These are phyloP conservation scores for Jackrogersella multiformis DNA, from an alignment of 495 filamentous ascomycete genomes.

Conservation along the genomic window DNA sequence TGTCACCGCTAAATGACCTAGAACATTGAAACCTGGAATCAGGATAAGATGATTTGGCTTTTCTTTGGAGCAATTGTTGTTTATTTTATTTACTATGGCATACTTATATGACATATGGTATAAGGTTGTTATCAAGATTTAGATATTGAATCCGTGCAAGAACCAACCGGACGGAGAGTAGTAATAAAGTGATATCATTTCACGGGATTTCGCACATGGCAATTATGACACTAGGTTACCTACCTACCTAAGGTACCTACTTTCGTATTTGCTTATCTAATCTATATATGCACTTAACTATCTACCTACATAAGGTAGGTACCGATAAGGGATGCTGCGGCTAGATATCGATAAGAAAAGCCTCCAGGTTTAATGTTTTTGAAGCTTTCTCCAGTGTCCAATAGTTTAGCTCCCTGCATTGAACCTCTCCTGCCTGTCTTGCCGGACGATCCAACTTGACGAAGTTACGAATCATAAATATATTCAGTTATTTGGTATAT, in stretches of 20 bases:
- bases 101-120: too few relatives aligned
- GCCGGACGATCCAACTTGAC: neutral
- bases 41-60: neutral
- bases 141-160: constrained; percentile 11
- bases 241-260: neutral
- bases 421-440: too few relatives aligned
- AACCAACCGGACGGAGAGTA: neutral
- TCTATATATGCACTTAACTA: neutral
- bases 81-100: constrained; percentile 1
- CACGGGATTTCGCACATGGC: constrained; percentile 24
- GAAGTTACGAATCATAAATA: neutral
- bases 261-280: neutral
- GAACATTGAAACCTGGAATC: too few relatives aligned
- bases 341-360: constrained; percentile 40
- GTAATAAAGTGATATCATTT: neutral
- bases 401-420: constrained; percentile 1
- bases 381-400: constrained; percentile 18
- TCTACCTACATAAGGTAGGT: neutral
- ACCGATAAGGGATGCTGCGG: constrained; percentile 15
- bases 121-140: neutral
- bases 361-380: constrained; percentile 13
- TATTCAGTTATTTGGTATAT: neutral
- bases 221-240: neutral
- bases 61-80: neutral
- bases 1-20: neutral